A percentile compares a stretch with the other conserved stretches of the same genome.
phyloP scores from a whole-genome alignment of 2,329 filamentous ascomycete genomes.

The Aspergillus oerlinghausenensis region DNA sequence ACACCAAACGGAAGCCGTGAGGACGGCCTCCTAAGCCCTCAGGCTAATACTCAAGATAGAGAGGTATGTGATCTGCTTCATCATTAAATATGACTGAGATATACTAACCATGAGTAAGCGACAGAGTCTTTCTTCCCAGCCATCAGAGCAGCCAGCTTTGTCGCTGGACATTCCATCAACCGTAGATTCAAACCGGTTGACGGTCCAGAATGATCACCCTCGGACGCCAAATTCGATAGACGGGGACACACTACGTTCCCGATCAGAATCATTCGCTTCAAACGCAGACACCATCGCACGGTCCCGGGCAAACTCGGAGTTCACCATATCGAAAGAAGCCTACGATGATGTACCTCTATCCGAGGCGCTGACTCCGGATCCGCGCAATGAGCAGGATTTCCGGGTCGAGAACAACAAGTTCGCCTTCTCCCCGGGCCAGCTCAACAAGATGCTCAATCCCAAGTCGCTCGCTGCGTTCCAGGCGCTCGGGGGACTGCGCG shows the following conservation, averaged over 20 bases:
- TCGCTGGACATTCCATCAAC: constrained; percentile 20
- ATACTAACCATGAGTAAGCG: constrained; percentile 3
- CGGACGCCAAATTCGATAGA: constrained; percentile 34
- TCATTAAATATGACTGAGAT: background rate
- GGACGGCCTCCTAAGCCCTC: constrained; percentile 11
- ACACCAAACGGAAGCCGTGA: constrained; percentile 11
- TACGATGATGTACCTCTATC: constrained; percentile 37
- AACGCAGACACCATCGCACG: constrained; percentile 30
- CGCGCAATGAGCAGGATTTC: constrained; percentile 72
- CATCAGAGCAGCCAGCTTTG: constrained; percentile 13
- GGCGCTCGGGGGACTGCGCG: constrained; percentile 69
- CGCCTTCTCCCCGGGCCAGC: constrained; percentile 70
- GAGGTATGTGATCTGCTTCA: constrained; percentile 7
- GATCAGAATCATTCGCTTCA: constrained; percentile 39
- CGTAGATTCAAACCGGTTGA: constrained; percentile 20
- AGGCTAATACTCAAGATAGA: constrained; percentile 4
- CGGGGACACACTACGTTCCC: constrained; percentile 41
- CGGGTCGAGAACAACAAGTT: constrained; percentile 74
- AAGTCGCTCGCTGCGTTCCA: constrained; percentile 81
- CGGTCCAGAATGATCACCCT: constrained; percentile 25
- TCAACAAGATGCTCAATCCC: constrained; percentile 84
- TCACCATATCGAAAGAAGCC: constrained; percentile 17
- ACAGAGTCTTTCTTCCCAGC: constrained; percentile 1
- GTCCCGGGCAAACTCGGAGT: constrained; percentile 32
- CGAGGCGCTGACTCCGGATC: constrained; percentile 69